Evolutionary conservation across 768 basidiomycete species (phyloP).

Genomic region (Xerocomellus intermedius): DNA sequence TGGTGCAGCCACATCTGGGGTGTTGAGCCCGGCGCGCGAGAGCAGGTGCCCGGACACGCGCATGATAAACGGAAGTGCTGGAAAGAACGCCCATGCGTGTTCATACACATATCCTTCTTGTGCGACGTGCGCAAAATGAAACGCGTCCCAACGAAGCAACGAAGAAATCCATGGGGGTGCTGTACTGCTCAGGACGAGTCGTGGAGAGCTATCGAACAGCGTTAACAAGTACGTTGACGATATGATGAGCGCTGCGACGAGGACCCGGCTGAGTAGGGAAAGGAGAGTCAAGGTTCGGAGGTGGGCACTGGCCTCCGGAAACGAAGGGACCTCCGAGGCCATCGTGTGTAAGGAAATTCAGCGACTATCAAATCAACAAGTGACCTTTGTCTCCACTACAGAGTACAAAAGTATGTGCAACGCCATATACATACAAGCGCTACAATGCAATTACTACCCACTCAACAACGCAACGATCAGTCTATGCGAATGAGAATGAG

Average conservation of each 20-base stretch:
- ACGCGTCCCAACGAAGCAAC: conserved; percentile 81
- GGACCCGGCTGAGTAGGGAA: conserved; percentile 23
- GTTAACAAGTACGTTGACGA: conserved; percentile 20
- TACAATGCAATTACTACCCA: background rate
- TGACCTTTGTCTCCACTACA: too few species aligned
- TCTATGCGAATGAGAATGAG: background rate
- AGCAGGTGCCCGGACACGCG: conserved; percentile 33
- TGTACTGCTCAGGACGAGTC: conserved; percentile 14
- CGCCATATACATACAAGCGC: background rate
- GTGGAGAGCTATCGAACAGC: conserved; percentile 29
- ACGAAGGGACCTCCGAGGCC: background rate
- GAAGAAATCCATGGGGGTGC: conserved; percentile 24
- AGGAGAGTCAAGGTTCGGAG: conserved; percentile 22
- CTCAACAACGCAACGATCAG: background rate
- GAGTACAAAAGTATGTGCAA: too few species aligned
- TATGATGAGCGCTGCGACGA: conserved; percentile 18
- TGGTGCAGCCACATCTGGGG: conserved; percentile 20
- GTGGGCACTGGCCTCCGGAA: conserved; percentile 7
- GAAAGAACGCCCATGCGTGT: conserved; percentile 86
- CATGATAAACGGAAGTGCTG: conserved; percentile 61
- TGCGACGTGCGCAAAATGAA: conserved; percentile 78
- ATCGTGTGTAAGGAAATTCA: too few species aligned
- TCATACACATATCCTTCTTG: conserved; percentile 60
- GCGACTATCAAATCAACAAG: background rate
- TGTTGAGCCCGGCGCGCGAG: conserved; percentile 2